Evolutionary conservation across 1,284 basidiomycete genomes (phyloP), one percentile per base, ranked within the genome.

Genomic region (Ceratobasidium sp.): DNA sequence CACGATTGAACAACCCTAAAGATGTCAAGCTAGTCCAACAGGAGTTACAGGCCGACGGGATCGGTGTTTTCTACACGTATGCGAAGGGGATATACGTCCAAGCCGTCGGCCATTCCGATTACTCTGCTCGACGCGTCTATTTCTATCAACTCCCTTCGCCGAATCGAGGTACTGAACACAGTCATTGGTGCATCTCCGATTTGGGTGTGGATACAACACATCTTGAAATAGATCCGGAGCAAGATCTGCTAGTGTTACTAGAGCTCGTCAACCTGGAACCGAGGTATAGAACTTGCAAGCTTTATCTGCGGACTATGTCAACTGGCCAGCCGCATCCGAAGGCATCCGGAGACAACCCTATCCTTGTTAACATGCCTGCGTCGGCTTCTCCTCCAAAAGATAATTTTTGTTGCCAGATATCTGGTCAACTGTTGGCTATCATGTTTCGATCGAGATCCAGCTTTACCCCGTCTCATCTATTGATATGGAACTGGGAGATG

Each of bases 401-500:
- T 22, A 33, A 53, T 11, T 51, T 47, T 15, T n/a, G 29, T 33
- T 17, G 51, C 8, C 29, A 51, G 27, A 47, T 65, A 33, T 7
- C 36, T 22, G 63, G 48, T 17, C 48, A 24, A n/a, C 51, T n/a
- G 11, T 33, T 65, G 24, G 50, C 48, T 51, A 33, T 53, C 7
- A 22, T 65, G 2, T 65, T 48, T n/a, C 2, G 15, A 7, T 17
- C 60, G n/a, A 48, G n/a, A 1, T 31, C 27, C 14, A 2, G 29
- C 14, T 8, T 4, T 36, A 31, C 47, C 17, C 60, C 60, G 24
- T 31, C 41, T 33, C 27, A 65, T 33, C 17, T 22, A 9, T 33
- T 50, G 48, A 57, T 71, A 1, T 71, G 67, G 67, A 54, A 71
- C 41, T 71, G 67, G 67, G 36, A 29, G 19, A 71, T 54, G 14